Base-by-base conservation (phyloP, 768 basidiomycete species). In the Leucosporidium creatinivorum region DNA sequence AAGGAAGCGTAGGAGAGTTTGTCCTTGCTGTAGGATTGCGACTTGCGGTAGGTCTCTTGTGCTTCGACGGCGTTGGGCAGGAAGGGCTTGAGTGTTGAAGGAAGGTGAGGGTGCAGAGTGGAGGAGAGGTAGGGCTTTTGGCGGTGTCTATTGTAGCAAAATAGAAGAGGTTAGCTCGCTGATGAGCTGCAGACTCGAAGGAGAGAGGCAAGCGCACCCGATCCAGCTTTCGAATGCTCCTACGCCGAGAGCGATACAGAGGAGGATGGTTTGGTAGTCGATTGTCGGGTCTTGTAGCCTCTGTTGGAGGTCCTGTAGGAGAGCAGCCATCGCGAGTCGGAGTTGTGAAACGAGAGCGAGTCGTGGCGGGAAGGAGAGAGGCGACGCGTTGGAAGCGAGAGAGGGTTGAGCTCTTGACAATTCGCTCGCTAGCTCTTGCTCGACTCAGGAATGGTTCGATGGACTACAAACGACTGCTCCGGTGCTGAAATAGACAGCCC, bases 1-100 rank as follows among this genome's bases (percentile, higher is more conserved):
- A 91, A 93, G 1, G 91, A 93, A 78, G 87, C 84, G 77, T 89
- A 93, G 74, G 84, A 84, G 17, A 92, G 89, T 79, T 96, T 96
- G 83, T 92, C 89, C 60, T 83, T 85, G 25, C 92, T 91, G 79
- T 99, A 99, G 51, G 82, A 80, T 77, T 99, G 94, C 0, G 91
- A 93, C 75, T 96, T 96, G 68, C 85, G 81, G 78, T 93, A 94
- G 19, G 85, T 86, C 3, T 87, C 49, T 12, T 69, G 76, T 21
- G 83, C 82, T 73, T 93, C 86, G 76, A 91, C n/a, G n/a, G n/a
- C n/a, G n/a, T n/a, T n/a, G 87, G 2, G 78, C 78, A 5, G 84
- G 85, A 4, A 96, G 83, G 4, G 84, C 85, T 3, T 83, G 76
- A 1, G 91, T 1, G 68, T 62, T 15, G 91, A 0, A 89, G 92